A percentile compares a stretch with the other conserved stretches of the same genome.
These are phyloP conservation scores for Xylariales sp. DNA, from an alignment of 2,329 filamentous ascomycete species.

Conservation along the genomic window DNA sequence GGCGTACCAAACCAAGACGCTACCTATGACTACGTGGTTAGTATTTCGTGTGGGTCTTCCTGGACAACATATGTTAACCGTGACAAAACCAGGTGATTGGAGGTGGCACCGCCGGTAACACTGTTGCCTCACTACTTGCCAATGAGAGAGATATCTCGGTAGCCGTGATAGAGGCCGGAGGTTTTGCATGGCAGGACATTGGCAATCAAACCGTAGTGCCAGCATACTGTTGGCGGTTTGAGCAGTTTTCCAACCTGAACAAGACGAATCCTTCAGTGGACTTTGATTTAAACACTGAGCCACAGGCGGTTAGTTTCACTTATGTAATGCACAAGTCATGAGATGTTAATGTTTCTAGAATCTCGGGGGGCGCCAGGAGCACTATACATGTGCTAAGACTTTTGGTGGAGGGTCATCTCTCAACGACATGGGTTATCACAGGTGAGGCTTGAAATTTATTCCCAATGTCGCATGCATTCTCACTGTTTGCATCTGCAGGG, in stretches of 20 bases:
- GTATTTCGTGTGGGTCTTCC: not conserved
- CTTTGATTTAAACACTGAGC: slow-evolving; percentile 17
- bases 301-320: slow-evolving; percentile 10
- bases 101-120: slow-evolving; percentile 32
- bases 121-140: slow-evolving; percentile 25
- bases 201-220: slow-evolving; percentile 13
- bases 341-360: not conserved
- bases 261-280: slow-evolving; percentile 10
- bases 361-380: slow-evolving; percentile 7
- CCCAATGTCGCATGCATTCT: slow-evolving; percentile 10
- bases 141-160: slow-evolving; percentile 25
- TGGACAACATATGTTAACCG: not conserved
- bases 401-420: slow-evolving; percentile 22
- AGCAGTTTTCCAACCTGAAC: not conserved
- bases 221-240: slow-evolving; percentile 6
- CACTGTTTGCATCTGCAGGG: slow-evolving; percentile 14
- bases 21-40: slow-evolving; percentile 16
- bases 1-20: not conserved
- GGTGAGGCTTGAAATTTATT: not conserved
- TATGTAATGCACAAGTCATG: not conserved
- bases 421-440: slow-evolving; percentile 23
- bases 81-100: slow-evolving; percentile 17
- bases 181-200: slow-evolving; percentile 23
- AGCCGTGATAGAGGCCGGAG: slow-evolving; percentile 33
- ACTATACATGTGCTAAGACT: slow-evolving; percentile 22